Base-by-base conservation (phyloP, 2,329 filamentous ascomycete genomes). In the Phyllosticta capitalensis region DNA sequence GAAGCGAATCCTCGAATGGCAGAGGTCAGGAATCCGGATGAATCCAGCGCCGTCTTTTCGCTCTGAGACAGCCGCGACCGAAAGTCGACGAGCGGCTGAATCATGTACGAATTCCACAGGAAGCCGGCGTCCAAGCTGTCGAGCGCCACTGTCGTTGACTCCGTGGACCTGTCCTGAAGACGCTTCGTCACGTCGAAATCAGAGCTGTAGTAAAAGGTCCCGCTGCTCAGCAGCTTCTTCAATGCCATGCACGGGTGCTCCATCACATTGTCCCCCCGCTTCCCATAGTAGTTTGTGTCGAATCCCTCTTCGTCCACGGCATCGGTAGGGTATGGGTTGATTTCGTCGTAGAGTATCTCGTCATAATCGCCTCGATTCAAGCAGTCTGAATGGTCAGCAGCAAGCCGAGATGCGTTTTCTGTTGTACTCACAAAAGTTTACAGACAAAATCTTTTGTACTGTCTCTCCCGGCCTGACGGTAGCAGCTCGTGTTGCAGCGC, bases 71-170 rank as follows among this genome's bases (percentile, higher is more conserved):
- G 80, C 19, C 89, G 83, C 28, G 88, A 91, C 51, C 94, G 86
- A 71, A 99, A 97, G 71, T 91, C 83, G 28, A 96, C 86, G 58
- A 99, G 79, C 5, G 94, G 92, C 64, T 88, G 87, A 67, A 99
- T 96, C 91, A 99, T 96, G 75, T 95, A 96, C 3, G 90, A 95
- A 70, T 99, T 99, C 94, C 94, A 99, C 19, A 99, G 76, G 70
- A 96, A 96, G 1, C 89, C 88, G 67, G 91, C 88, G 72, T 99
- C 91, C 63, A 97, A 85, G 68, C 90, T 94, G 70, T 96, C 91
- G 62, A 96, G 90, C 63, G 95, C 89, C 63, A 97, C 92, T 0
- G 88, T 85, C 52, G 85, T 81, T 20, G 84, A 84, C 69, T 92
- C 90, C 60, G 87, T 83, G 14, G 87, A 84, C 66, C 92, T 85